Percentiles rank a stretch among this genome's conserved stretches.
Conservation (phyloP, 208 protist genomes). For the Trypanosoma avium region DNA sequence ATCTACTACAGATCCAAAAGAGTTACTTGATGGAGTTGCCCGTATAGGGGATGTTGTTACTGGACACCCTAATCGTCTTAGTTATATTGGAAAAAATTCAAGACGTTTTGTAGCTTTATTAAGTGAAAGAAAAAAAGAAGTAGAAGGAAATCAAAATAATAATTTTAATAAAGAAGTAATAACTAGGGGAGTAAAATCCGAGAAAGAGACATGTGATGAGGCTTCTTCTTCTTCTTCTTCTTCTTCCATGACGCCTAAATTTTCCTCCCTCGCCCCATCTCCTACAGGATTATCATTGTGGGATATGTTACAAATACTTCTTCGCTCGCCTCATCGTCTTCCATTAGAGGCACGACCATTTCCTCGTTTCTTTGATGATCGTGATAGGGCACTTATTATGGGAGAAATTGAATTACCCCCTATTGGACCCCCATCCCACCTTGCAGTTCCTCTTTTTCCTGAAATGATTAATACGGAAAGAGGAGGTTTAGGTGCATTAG, state of each 20-base stretch:
- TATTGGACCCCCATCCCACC: slow-evolving; percentile 39
- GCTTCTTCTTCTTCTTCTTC: background rate
- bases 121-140: slow-evolving; percentile 7
- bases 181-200: background rate
- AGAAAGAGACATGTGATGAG: background rate
- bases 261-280: background rate
- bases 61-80: slow-evolving; percentile 48
- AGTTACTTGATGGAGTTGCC: slow-evolving; percentile 8
- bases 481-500: slow-evolving; percentile 33
- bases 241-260: background rate
- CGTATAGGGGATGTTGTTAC: slow-evolving; percentile 63
- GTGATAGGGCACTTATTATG: slow-evolving; percentile 39
- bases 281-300: slow-evolving; percentile 21
- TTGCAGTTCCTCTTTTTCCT: slow-evolving; percentile 36
- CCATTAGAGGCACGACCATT: slow-evolving; percentile 52
- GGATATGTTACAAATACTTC: slow-evolving; percentile 46
- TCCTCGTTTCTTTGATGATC: slow-evolving; percentile 37
- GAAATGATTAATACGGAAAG: slow-evolving; percentile 7
- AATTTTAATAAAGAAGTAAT: background rate
- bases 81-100: slow-evolving; percentile 46
- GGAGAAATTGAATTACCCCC: slow-evolving; percentile 33
- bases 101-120: slow-evolving; percentile 28
- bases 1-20: slow-evolving; percentile 21
- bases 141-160: slow-evolving; percentile 13
- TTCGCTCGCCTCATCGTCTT: slow-evolving; percentile 44